Evolutionary conservation across 2,329 filamentous ascomycete species (phyloP).

Genomic region (Escovopsis sp.): DNA sequence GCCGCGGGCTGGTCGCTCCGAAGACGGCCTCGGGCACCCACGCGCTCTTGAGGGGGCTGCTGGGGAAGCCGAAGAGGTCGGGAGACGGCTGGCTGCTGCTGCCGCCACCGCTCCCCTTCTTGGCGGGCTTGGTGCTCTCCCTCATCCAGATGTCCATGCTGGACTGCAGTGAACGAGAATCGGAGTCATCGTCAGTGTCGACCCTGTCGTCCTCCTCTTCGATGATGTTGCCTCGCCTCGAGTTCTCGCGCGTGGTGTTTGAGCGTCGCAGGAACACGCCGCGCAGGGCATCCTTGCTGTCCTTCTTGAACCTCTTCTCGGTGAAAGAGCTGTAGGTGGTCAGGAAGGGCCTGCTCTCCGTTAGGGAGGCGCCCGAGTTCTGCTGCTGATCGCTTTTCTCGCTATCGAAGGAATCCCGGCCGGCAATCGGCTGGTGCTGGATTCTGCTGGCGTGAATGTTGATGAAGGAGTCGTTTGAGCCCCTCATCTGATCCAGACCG

Average conservation of each 20-base stretch:
- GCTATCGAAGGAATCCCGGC: constrained; percentile 16
- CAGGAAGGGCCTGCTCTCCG: constrained; percentile 2
- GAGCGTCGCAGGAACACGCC: constrained; percentile 22
- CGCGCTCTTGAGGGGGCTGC: constrained; percentile 17
- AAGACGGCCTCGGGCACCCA: constrained; percentile 38
- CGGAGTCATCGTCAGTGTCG: constrained; percentile 27
- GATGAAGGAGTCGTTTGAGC: constrained; percentile 33
- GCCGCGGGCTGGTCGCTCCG: constrained; percentile 14
- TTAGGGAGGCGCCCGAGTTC: constrained; percentile 8
- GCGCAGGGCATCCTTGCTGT: constrained; percentile 9
- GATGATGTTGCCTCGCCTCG: constrained; percentile 16
- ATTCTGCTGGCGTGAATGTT: too few relatives aligned
- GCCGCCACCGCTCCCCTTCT: neutral
- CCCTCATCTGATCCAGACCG: constrained; percentile 34
- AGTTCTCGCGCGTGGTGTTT: constrained; percentile 32
- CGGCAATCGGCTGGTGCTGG: constrained; percentile 15
- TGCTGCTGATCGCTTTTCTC: constrained; percentile 2
- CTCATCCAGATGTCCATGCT: constrained; percentile 45
- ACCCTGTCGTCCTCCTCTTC: constrained; percentile 32
- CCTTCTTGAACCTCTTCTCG: constrained; percentile 9
- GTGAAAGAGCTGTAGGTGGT: neutral
- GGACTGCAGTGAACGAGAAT: constrained; percentile 29
- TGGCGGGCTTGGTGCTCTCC: constrained; percentile 31
- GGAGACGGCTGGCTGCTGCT: constrained; percentile 26
- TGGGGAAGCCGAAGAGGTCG: constrained; percentile 40